A percentile compares a stretch with the other conserved stretches of the same genome.
Evolutionary conservation across 2,329 filamentous ascomycete genomes (phyloP).

Genomic region (Aspergillus sp.): DNA sequence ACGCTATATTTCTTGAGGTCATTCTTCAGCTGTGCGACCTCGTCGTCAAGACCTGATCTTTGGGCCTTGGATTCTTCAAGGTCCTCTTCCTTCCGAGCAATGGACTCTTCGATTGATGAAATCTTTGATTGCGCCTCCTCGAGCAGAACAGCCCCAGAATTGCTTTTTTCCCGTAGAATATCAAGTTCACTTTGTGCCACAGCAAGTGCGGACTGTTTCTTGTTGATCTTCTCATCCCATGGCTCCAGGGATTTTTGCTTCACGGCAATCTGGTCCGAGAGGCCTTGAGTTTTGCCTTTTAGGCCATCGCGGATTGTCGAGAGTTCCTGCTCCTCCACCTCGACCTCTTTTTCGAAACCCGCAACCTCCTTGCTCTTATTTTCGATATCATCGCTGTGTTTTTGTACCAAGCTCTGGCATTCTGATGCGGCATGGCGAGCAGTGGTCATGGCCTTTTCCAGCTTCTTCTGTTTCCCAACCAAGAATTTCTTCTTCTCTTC

Average conservation of each 20-base stretch:
- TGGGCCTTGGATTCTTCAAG: slow-evolving; percentile 74
- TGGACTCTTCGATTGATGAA: slow-evolving; percentile 67
- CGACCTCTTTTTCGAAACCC: slow-evolving; percentile 72
- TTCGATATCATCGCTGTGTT: slow-evolving; percentile 76
- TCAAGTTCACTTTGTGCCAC: slow-evolving; percentile 93
- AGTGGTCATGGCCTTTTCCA: slow-evolving; percentile 80
- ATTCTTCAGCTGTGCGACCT: slow-evolving; percentile 68
- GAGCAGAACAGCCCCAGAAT: slow-evolving; percentile 78
- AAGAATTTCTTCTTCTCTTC: slow-evolving; percentile 98
- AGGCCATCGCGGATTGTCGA: slow-evolving; percentile 78
- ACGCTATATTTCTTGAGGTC: slow-evolving; percentile 71
- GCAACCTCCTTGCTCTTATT: slow-evolving; percentile 72
- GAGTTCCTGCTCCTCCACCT: slow-evolving; percentile 78
- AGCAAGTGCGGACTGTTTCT: slow-evolving; percentile 90
- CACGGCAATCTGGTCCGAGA: slow-evolving; percentile 85
- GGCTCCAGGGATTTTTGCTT: slow-evolving; percentile 95
- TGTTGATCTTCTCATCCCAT: slow-evolving; percentile 95
- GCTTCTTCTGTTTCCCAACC: slow-evolving; percentile 85
- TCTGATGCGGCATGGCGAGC: slow-evolving; percentile 74
- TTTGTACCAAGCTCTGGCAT: slow-evolving; percentile 73
- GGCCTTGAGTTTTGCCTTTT: slow-evolving; percentile 92
- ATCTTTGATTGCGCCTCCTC: slow-evolving; percentile 83
- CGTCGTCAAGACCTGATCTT: slow-evolving; percentile 70
- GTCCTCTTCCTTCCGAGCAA: slow-evolving; percentile 68
- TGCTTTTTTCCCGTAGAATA: slow-evolving; percentile 86